Percentiles rank a stretch among this genome's conserved stretches.
Evolutionary conservation across 2,329 filamentous ascomycete species (phyloP).

Genomic region (Truncatella angustata): DNA sequence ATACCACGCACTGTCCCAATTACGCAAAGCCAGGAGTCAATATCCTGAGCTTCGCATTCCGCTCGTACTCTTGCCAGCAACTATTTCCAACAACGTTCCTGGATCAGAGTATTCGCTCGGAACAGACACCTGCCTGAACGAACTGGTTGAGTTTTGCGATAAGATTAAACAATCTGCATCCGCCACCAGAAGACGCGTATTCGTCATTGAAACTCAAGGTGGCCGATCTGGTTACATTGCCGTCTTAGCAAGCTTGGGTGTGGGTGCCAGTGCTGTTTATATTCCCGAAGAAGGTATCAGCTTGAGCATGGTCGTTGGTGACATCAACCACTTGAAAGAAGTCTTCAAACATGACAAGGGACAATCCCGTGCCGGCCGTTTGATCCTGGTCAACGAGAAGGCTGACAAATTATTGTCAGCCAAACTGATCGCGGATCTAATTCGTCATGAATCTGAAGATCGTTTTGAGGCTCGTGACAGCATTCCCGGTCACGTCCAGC

Average conservation of each 20-base stretch:
- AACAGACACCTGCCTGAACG: conserved; percentile 94
- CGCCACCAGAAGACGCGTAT: conserved; percentile 87
- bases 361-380: conserved; percentile 83
- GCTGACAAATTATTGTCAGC: conserved; percentile 88
- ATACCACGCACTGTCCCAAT: conserved; percentile 85
- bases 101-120: conserved; percentile 97
- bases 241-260: conserved; percentile 84
- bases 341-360: conserved; percentile 84
- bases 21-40: conserved; percentile 74
- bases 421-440: conserved; percentile 92
- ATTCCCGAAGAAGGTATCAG: conserved; percentile 95
- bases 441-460: conserved; percentile 87
- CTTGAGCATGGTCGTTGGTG: conserved; percentile 86
- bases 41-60: conserved; percentile 90
- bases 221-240: conserved; percentile 93
- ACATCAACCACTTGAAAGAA: conserved; percentile 85
- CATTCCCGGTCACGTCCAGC: conserved; percentile 91
- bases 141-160: conserved; percentile 92
- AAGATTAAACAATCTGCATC: conserved; percentile 97
- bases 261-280: conserved; percentile 90
- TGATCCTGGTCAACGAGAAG: conserved; percentile 96
- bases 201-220: conserved; percentile 97
- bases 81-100: conserved; percentile 97
- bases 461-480: conserved; percentile 91
- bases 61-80: conserved; percentile 88